Evolutionary conservation across 2,329 filamentous ascomycete species (phyloP), one percentile per base, ranked within the genome.

Genomic region (Calonectria fujianensis): DNA sequence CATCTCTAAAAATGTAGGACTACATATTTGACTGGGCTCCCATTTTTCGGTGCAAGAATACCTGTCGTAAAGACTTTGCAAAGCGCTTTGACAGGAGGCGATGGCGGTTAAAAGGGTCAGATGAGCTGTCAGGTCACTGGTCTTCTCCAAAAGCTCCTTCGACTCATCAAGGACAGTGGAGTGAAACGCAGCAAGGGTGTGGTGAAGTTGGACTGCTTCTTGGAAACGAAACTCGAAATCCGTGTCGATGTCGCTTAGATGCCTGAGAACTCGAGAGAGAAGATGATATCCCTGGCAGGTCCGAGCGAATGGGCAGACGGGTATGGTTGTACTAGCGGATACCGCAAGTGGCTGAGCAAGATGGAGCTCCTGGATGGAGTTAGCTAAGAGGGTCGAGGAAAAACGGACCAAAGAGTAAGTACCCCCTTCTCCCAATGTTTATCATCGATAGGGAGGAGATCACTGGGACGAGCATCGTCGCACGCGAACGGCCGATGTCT

Each of bases 311-410:
- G 70, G 63, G 39, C 31, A 61, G 7, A 57, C 70, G 18, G 29
- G 52, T 24, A 72, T 29, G 6, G n/a, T 61, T 18, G 51, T 41
- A 32, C 45, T 68, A 5, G 70, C 20, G 9, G 70, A 72, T 14
- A 72, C 37, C 5, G 63, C 70, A 29, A 72, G 63, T 3, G 70
- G 70, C 31, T 72, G 70, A 9, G 52, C 64, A 14, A 68, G 59
- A n/a, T 51, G 37, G 13, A 68, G 39, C 45, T 61, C 70, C 70
- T 72, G 31, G 9, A 14, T n/a, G 27, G 37, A 2, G 31, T 48
- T n/a, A 69, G 37, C 37, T 2, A 41, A 7, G 6, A 20, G 7
- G 16, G 20, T 6, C 18, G 16, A 41, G 39, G 4, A 16, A 4
- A 41, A 4, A 20, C 39, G 7, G 6, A 41, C 16, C 16, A 41